Evolutionary conservation across 331 rosid genomes (phyloP), one percentile per base, ranked within the genome.

Genomic region (Ulmus americana): DNA sequence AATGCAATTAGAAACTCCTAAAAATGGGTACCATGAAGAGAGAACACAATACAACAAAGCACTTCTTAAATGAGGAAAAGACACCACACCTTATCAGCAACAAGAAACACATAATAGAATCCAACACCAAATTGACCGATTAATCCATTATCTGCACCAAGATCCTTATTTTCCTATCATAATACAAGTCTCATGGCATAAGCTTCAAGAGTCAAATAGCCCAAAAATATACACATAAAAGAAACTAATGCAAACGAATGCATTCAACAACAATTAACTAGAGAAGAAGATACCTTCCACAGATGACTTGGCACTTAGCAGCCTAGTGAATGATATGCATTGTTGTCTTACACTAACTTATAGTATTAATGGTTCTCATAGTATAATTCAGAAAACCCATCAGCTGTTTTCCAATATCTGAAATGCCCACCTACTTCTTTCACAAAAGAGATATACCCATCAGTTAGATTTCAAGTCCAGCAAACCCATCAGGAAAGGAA

Each of bases 71-170:
- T 45, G 59, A 38, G 35, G 49, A 65, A 74, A 70, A 55, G 52
- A 70, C 15, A 55, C 13, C 2, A 10, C 56, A 91, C 97, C 99
- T 77, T 87, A 61, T 87, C 95, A 67, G 99, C 96, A 71, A 94
- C 99, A 76, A 94, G 99, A 78, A 94, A 94, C 53, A 96, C 86
- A 12, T 96, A 87, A 86, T 94, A 94, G 83, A 94, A 94, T 3
- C 99, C 99, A 53, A 94, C 99, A 80, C 99, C 99, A 76, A 94
- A 94, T 78, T 90, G 99, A 69, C 99, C 99, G 41, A 90, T 90
- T 84, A 94, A 81, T 63, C 90, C 62, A 63, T 84, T 94, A 77
- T 94, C 97, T 39, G 97, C 92, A 46, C 97, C 99, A 38, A 81
- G 55, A 39, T 94, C 99, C 79, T 94, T 76, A 65, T 94, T 94